Evolutionary conservation across 2,329 filamentous ascomycete species (phyloP), one percentile per base, ranked within the genome.

Genomic region (Ophiognomonia clavigignenti-juglandacearum): DNA sequence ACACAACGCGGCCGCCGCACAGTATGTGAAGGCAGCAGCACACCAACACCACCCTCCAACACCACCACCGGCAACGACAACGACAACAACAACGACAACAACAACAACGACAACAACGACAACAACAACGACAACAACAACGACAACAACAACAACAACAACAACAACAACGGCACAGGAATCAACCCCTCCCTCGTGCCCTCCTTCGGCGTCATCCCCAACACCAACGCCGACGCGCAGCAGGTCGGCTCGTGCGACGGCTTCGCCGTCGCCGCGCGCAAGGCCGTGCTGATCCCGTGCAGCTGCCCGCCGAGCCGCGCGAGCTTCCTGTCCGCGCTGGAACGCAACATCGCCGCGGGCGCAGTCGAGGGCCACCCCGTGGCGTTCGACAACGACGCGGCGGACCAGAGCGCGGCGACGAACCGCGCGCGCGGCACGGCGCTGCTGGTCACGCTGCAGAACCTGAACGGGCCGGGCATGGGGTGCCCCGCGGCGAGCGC

Each of bases 401-500:
- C 36, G 22, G 52, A 55, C 40, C 42, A 46, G 39, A 52, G 48
- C 9, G 40, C 35, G 13, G 42, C 32, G 16, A 48, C 52, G 10
- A 50, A 51, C 40, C 47, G 41, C 43, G 26, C 24, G 36, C 49
- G 53, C 27, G 53, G 51, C 18, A 52, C 45, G 16, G 35, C 50
- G 6, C 36, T 45, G 45, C 20, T 54, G 14, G 31, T 54, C 26
- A 49, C 52, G 16, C 41, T 55, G 40, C 53, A 55, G 41, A 55
- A 50, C 36, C 40, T 55, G 35, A 47, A 43, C 19, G 49, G 49
- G 6, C 36, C 43, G 6, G 53, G 53, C 10, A 45, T 49, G 18
- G 53, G 53, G 8, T 55, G 53, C 32, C 53, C 53, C 0, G 53
- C 45, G 1, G 52, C 50, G 9, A 49, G 50, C n/a, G 53, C 53